Percentiles rank a stretch among this genome's conserved stretches.
Evolutionary conservation across 306 rosid genomes (phyloP).

Genomic region (Spatholobus suberectus): DNA sequence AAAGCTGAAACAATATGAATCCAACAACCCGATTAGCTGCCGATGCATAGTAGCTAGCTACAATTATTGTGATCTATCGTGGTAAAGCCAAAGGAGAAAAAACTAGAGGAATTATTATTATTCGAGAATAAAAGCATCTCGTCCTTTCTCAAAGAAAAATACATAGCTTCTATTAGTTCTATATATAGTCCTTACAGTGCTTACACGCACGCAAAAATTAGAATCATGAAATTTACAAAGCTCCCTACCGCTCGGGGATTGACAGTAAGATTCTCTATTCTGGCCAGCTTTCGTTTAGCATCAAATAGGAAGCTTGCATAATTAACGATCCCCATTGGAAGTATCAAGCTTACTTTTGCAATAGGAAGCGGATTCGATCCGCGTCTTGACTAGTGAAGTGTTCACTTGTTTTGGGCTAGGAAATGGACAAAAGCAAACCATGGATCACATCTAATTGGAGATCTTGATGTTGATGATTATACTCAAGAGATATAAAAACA

Average conservation of each 20-base stretch:
- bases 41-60: background rate
- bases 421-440: background rate
- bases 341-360: background rate
- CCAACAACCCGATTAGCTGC: background rate
- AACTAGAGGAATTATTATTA: background rate
- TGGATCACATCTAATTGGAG: background rate
- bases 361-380: conserved; percentile 5
- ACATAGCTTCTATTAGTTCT: background rate
- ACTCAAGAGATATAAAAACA: background rate
- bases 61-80: background rate
- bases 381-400: background rate
- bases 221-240: background rate
- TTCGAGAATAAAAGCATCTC: conserved; percentile 26
- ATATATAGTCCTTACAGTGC: no score
- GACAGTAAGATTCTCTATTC: conserved; percentile 17
- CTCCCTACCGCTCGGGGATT: background rate
- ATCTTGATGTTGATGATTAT: background rate
- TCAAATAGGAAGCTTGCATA: background rate
- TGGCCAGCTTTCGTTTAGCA: conserved; percentile 16
- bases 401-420: background rate
- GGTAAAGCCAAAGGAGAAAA: background rate
- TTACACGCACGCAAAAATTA: no score
- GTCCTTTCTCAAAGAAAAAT: background rate
- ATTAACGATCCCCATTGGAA: conserved; percentile 12
- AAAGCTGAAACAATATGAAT: background rate